Conservation (phyloP, 2,329 filamentous ascomycete species). For the Tolypocladium tundrense region DNA sequence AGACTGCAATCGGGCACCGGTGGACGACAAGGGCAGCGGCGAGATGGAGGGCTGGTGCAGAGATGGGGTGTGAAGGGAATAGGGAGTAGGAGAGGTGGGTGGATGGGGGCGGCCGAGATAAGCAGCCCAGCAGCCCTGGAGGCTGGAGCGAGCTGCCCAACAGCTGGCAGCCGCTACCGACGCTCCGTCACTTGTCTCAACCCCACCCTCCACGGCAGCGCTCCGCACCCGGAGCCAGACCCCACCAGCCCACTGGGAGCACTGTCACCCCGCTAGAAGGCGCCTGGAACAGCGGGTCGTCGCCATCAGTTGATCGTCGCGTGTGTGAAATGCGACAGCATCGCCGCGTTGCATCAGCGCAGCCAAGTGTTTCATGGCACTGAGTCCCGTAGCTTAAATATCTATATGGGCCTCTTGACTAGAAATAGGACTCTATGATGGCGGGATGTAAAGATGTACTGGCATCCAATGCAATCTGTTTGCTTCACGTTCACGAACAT, state of each 20-base stretch:
- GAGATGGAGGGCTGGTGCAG: background rate
- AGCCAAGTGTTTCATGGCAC: background rate
- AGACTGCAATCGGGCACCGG: background rate
- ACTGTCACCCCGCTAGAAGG: background rate
- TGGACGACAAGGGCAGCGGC: background rate
- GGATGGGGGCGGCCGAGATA: background rate
- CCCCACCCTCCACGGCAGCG: background rate
- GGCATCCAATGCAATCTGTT: no score
- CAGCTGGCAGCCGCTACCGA: background rate
- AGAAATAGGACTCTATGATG: no score
- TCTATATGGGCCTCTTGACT: no score
- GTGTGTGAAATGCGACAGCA: background rate
- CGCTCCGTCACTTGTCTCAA: conserved; percentile 1
- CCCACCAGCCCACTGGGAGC: background rate
- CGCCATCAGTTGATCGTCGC: no score
- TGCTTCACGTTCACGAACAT: no score
- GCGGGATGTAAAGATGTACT: no score
- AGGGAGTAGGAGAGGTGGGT: background rate
- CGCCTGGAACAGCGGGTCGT: background rate
- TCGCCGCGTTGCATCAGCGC: background rate
- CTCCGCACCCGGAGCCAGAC: background rate
- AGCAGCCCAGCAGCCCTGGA: background rate
- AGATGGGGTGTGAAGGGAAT: background rate
- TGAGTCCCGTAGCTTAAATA: background rate
- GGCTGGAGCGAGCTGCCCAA: background rate